Percentiles rank a stretch among this genome's conserved stretches.
These are phyloP conservation scores for Pichia sp. DNA, from an alignment of 1,139 yeast genomes.

Conservation along the genomic window DNA sequence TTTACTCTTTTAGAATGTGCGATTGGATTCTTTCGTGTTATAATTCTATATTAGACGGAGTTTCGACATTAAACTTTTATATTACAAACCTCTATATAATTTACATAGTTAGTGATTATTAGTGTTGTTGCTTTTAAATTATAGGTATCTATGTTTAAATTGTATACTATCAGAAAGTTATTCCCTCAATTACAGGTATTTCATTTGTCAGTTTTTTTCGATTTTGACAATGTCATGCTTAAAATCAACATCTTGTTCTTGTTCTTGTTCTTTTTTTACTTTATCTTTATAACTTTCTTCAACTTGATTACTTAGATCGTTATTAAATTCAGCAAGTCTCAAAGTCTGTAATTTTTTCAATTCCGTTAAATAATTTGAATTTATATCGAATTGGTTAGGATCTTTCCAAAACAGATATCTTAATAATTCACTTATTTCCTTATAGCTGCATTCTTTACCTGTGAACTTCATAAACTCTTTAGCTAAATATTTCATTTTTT, in stretches of 20 bases:
- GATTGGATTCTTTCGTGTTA: background rate
- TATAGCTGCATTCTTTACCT: slow-evolving; percentile 46
- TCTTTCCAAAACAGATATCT: slow-evolving; percentile 47
- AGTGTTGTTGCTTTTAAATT: no score
- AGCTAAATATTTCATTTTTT: slow-evolving; percentile 63
- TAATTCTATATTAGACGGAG: background rate
- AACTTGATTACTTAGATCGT: background rate
- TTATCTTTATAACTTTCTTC: background rate
- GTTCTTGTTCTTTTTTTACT: background rate
- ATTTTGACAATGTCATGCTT: no score
- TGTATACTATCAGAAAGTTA: no score
- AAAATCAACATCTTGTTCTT: background rate
- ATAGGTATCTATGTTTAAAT: no score
- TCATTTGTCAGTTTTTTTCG: background rate
- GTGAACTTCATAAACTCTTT: slow-evolving; percentile 56
- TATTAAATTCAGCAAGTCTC: slow-evolving; percentile 10
- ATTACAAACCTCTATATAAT: background rate
- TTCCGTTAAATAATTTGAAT: slow-evolving; percentile 32
- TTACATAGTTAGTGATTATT: background rate
- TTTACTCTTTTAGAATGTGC: background rate
- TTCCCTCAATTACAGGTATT: background rate
- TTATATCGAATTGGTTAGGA: slow-evolving; percentile 54
- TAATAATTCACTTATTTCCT: slow-evolving; percentile 51
- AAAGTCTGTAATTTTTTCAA: slow-evolving; percentile 15
- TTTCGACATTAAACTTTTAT: background rate